Evolutionary conservation across 2,329 filamentous ascomycete genomes (phyloP), one percentile per base, ranked within the genome.

Genomic region (Ophiostoma sp.): DNA sequence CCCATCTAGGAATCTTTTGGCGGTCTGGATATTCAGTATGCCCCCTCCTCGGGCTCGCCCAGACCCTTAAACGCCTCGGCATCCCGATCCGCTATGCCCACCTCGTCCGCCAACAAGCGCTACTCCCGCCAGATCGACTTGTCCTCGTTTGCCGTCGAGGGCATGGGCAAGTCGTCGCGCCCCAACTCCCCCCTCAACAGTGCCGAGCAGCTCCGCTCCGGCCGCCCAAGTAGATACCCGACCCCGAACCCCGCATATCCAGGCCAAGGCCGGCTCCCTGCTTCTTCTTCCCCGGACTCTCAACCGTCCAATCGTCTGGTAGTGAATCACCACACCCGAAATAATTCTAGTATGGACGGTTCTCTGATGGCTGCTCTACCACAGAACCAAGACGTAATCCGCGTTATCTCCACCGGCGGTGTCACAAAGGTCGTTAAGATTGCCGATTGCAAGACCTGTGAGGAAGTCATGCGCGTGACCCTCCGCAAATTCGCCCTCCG

Each of bases 361-460:
- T 89, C 92, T 73, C 88, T 94, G 72, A 95, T 94, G 85, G 91
- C 92, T 72, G 89, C 90, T 70, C 81, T 97, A 75, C 93, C 93
- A 69, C 85, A 89, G 72, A 91, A 93, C 78, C 92, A 96, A 77
- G 90, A 93, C 70, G 87, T 97, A 70, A 96, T 98, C 72, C 87
- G 93, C 71, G 92, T 97, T 73, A 97, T 98, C 75, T 97, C 91
- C 73, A 95, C 93, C 65, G 92, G 89, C 71, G 95, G 93, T 66
- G 88, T 93, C 71, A 96, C 93, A 64, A 97, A 96, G 75, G 93
- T 97, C 38, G 88, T 99, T 75, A 95, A 95, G 77, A 93, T 98
- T 73, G 90, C 92, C 72, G 91, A 91, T 72, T 97, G 93, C 83
- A 93, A 89, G 75, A 95, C 90, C 5, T 91, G 92, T 70, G 95